Evolutionary conservation across 495 filamentous ascomycete species (phyloP).

Genomic region (Xylaria bambusicola): DNA sequence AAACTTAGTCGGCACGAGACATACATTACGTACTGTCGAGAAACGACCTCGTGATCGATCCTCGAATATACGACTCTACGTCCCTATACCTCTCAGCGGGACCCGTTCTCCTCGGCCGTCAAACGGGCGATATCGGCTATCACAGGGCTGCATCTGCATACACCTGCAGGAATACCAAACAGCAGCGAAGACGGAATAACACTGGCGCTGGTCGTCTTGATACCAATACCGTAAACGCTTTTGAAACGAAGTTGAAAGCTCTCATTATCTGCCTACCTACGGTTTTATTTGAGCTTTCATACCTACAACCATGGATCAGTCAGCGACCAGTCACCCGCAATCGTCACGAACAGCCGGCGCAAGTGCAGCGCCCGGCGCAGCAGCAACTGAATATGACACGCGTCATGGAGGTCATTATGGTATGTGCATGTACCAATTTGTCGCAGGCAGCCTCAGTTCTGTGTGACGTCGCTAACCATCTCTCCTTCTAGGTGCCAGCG

Average conservation of each 20-base stretch:
- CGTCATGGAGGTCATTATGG: slow-evolving; percentile 87
- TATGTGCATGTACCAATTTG: slow-evolving; percentile 47
- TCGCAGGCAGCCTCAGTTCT: slow-evolving; percentile 27
- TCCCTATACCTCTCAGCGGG: slow-evolving; percentile 3
- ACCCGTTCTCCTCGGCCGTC: slow-evolving; percentile 1
- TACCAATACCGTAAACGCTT: not conserved
- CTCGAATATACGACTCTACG: not conserved
- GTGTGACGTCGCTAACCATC: slow-evolving; percentile 42
- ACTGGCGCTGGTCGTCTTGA: slow-evolving; percentile 15
- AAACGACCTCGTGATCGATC: not conserved
- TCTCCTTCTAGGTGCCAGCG: slow-evolving; percentile 69
- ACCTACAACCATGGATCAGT: slow-evolving; percentile 55
- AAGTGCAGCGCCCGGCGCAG: slow-evolving; percentile 39
- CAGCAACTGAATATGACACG: slow-evolving; percentile 73
- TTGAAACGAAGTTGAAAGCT: not conserved
- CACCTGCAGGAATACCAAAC: slow-evolving; percentile 2
- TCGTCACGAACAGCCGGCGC: slow-evolving; percentile 52
- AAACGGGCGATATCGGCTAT: slow-evolving; percentile 10
- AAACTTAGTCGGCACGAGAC: slow-evolving; percentile 3
- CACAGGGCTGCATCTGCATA: not conserved
- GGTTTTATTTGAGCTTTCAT: not conserved
- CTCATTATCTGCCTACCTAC: slow-evolving; percentile 3
- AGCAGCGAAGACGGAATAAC: not conserved
- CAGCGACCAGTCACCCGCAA: slow-evolving; percentile 53
- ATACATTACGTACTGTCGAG: slow-evolving; percentile 16